Conservation (phyloP, 1,284 basidiomycete species). For the Melampsora americana region DNA sequence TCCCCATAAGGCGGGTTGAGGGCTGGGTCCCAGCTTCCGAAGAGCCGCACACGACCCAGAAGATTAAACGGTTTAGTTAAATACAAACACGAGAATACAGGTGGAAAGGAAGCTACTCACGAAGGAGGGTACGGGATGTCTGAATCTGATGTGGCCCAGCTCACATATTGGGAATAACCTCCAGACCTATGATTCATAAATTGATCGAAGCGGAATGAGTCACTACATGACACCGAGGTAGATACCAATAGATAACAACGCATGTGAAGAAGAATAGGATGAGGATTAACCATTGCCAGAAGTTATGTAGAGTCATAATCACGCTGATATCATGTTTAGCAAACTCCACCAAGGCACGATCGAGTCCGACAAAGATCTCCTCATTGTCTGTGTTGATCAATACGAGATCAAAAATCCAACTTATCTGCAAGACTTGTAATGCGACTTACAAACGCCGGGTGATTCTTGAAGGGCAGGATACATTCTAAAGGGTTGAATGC, state of each 20-base stretch:
- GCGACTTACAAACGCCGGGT: conserved; percentile 35
- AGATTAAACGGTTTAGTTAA: background rate
- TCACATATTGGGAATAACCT: conserved; percentile 45
- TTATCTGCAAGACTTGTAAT: background rate
- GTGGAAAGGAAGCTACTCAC: conserved; percentile 43
- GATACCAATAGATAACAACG: background rate
- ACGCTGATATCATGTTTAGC: conserved; percentile 47
- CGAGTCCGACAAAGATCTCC: conserved; percentile 47
- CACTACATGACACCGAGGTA: too few species aligned
- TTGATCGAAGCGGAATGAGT: conserved; percentile 7
- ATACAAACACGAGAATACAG: background rate
- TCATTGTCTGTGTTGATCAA: conserved; percentile 46
- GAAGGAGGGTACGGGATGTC: conserved; percentile 48
- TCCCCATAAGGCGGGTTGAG: conserved; percentile 47
- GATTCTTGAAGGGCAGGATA: conserved; percentile 42
- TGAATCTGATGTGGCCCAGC: conserved; percentile 47
- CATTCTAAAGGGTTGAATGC: conserved; percentile 35
- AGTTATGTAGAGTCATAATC: conserved; percentile 47
- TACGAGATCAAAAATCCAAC: background rate
- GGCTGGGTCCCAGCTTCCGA: conserved; percentile 45
- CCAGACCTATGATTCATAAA: conserved; percentile 5
- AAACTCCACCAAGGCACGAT: conserved; percentile 48
- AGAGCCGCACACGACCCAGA: background rate
- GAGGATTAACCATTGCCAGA: conserved; percentile 39
- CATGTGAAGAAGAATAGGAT: background rate